Evolutionary conservation across 192 early-diverging fungal species (phyloP), one percentile per base, ranked within the genome.

Genomic region (Podila verticillata): DNA sequence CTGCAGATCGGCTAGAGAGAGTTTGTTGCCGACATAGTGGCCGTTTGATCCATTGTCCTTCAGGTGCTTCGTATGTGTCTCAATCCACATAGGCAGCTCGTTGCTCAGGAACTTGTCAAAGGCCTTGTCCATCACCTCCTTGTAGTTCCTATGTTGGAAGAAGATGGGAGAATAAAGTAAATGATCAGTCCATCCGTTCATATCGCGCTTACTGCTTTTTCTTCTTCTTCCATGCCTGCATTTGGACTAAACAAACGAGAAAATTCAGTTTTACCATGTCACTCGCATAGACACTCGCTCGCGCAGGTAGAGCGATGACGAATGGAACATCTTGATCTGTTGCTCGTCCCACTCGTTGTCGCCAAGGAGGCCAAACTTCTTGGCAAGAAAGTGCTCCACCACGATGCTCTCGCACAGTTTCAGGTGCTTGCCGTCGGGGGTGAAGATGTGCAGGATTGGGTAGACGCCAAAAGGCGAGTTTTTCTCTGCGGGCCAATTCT

Each of bases 321-420:
- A 78, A 62, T 71, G 30, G 15, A 70, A 71, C 44, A 66, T 62
- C 64, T 66, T 78, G 48, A 78, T 78, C 29, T 61, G 62, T 29
- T 62, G 75, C 58, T 66, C 68, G 17, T 78, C 75, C 75, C 75
- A 78, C n/a, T 61, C 68, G 51, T 78, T 78, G 3, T 78, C 68
- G 10, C 75, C 75, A 29, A 78, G 39, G 19, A 78, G 75, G 7
- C 35, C 68, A 65, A 78, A 78, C 63, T 71, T 61, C 63, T 58
- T 58, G 63, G 75, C 75, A 5, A 78, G 47, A 28, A 47, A 78
- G 20, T 78, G 75, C 15, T 70, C 68, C 24, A 78, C 44, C 24
- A 78, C 64, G 6, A 66, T 2, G 7, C 34, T 28, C 13, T 78
- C 75, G 3, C 63, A 26, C 12, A 78, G 17, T 12, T 48, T 57